phyloP scores from a whole-genome alignment of 202 grass and related monocot species.

The Panicum hallii region DNA sequence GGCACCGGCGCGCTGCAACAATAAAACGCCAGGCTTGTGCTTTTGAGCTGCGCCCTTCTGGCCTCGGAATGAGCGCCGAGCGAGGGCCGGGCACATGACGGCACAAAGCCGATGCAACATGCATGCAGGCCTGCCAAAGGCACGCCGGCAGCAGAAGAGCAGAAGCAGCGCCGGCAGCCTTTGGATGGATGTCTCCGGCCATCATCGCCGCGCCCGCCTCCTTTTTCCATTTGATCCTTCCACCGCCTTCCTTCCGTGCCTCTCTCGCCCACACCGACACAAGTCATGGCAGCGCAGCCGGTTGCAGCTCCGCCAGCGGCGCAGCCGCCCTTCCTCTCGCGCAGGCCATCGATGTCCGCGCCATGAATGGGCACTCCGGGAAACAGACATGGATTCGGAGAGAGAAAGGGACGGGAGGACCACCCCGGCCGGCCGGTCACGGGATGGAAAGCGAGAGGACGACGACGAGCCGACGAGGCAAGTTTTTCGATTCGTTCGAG shows the following conservation, averaged over 20 bases:
- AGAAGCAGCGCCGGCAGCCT: conserved; percentile 25
- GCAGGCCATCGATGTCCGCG: conserved; percentile 30
- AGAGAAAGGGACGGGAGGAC: conserved; percentile 45
- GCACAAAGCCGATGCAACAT: conserved; percentile 35
- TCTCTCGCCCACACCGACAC: conserved; percentile 38
- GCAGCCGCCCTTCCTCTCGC: not conserved
- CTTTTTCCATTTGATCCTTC: not conserved
- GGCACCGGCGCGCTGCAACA: conserved; percentile 33
- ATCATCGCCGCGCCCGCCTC: not conserved
- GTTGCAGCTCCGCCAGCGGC: not conserved
- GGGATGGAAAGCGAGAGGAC: conserved; percentile 22
- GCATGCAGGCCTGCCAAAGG: conserved; percentile 33
- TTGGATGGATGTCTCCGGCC: conserved; percentile 32
- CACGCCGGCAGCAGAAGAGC: not conserved
- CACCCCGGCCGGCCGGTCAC: conserved; percentile 43
- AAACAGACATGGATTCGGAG: conserved; percentile 45
- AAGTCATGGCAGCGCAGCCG: conserved; percentile 9
- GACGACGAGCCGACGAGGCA: not conserved
- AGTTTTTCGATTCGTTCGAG: no score
- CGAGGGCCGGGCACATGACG: conserved; percentile 3
- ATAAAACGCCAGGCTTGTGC: conserved; percentile 60
- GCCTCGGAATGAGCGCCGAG: conserved; percentile 42
- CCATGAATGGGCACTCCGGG: conserved; percentile 21
- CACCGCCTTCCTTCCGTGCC: not conserved
- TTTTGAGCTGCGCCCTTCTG: conserved; percentile 39